Percentiles rank a stretch among this genome's conserved stretches.
phyloP scores from a whole-genome alignment of 139 green algal species.

The Yamagishiella unicocca region DNA sequence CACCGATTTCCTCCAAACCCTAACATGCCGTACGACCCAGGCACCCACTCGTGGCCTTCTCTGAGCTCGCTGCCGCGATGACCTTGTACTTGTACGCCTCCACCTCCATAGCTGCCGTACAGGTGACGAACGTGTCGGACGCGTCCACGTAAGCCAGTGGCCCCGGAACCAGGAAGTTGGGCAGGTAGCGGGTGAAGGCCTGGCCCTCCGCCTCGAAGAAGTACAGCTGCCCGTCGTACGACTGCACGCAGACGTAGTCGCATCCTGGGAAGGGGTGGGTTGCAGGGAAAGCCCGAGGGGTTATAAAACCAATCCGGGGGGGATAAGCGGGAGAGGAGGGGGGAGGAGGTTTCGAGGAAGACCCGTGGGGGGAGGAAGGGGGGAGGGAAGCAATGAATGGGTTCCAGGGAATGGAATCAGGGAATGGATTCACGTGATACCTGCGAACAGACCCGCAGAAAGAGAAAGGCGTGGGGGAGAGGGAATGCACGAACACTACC shows the following conservation, averaged over 20 bases:
- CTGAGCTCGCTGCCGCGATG: constrained; percentile 49
- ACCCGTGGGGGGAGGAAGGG: no score
- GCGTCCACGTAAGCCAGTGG: constrained; percentile 49
- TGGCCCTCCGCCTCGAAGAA: constrained; percentile 72
- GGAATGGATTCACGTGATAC: no score
- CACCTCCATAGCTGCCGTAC: constrained; percentile 66
- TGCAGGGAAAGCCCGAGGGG: no score
- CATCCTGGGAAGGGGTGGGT: constrained; percentile 38
- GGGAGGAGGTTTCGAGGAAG: neutral
- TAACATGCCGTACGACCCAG: neutral
- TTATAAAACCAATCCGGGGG: no score
- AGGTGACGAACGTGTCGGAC: constrained; percentile 71
- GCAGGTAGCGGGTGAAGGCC: constrained; percentile 62
- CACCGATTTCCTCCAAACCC: no score
- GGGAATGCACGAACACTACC: no score
- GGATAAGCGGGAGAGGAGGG: neutral
- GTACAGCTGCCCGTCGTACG: constrained; percentile 76
- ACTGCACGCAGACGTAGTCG: constrained; percentile 78
- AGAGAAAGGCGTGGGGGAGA: no score
- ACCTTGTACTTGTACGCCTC: constrained; percentile 69
- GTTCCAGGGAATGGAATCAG: no score
- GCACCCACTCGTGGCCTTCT: constrained; percentile 38
- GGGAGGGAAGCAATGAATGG: no score
- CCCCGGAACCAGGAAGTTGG: constrained; percentile 74
- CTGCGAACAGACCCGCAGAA: no score